A percentile compares a stretch with the other conserved stretches of the same genome.
These are phyloP conservation scores for Trichoderma virens DNA, from an alignment of 495 filamentous ascomycete species.

Conservation along the genomic window DNA sequence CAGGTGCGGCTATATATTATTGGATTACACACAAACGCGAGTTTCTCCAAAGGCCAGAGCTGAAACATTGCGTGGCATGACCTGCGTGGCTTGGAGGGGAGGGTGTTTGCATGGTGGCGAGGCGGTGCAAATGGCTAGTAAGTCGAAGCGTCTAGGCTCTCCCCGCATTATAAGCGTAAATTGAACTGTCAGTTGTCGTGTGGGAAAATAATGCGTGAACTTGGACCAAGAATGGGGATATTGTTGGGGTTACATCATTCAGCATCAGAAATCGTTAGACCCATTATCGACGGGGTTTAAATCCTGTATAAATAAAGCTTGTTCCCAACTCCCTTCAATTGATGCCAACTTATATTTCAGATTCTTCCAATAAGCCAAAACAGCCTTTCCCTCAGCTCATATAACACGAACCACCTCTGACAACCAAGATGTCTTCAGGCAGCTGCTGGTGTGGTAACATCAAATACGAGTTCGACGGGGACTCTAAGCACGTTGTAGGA, in stretches of 20 bases:
- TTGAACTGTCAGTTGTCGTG: background rate
- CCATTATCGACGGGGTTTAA: background rate
- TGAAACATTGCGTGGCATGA: background rate
- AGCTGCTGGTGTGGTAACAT: background rate
- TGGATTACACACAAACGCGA: no score
- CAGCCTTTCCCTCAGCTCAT: background rate
- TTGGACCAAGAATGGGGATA: background rate
- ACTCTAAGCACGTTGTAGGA: background rate
- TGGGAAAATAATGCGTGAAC: background rate
- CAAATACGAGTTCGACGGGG: background rate
- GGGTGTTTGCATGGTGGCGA: background rate
- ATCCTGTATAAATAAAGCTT: background rate
- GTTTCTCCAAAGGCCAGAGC: no score
- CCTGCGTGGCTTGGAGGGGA: background rate
- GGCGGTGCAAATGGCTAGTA: background rate
- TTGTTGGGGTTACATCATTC: conserved; percentile 1
- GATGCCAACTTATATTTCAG: no score
- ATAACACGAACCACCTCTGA: background rate
- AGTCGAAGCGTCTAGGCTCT: background rate
- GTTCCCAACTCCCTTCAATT: background rate
- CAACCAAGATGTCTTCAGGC: background rate
- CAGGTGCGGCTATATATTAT: background rate
- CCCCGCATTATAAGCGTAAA: background rate
- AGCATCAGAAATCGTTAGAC: background rate
- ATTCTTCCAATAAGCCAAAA: background rate